Evolutionary conservation across 2,329 filamentous ascomycete genomes (phyloP).

Genomic region (Lachnellula cervina): DNA sequence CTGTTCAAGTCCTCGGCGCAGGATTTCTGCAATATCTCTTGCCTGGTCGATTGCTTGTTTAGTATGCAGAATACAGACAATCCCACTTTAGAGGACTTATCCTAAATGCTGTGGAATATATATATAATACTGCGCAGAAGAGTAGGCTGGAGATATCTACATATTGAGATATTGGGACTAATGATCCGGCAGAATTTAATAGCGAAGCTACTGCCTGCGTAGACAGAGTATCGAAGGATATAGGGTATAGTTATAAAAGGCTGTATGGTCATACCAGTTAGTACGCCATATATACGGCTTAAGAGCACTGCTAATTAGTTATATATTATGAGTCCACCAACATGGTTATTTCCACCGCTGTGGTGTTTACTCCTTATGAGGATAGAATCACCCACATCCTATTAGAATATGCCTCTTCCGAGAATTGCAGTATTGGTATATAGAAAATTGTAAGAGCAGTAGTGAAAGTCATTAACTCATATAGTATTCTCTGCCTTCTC

Average conservation of each 20-base stretch:
- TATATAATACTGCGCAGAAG: conserved; percentile 51
- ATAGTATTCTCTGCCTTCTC: too few relatives aligned
- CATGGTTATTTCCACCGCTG: conserved; percentile 53
- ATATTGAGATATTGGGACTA: too few relatives aligned
- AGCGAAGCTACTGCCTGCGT: conserved; percentile 44
- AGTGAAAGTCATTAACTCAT: too few relatives aligned
- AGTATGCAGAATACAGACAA: conserved; percentile 58
- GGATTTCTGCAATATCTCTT: conserved; percentile 67
- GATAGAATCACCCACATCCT: conserved; percentile 58
- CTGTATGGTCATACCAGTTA: conserved; percentile 33
- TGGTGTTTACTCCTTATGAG: conserved; percentile 59
- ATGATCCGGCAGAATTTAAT: conserved; percentile 33
- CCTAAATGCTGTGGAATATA: conserved; percentile 51
- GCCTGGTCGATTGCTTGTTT: conserved; percentile 58
- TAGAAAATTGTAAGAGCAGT: conserved; percentile 39
- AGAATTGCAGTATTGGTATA: conserved; percentile 51
- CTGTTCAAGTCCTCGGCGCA: conserved; percentile 60
- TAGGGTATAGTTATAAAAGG: conserved; percentile 2
- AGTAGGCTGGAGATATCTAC: conserved; percentile 45
- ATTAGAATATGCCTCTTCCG: conserved; percentile 52
- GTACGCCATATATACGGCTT: not conserved
- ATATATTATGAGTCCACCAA: conserved; percentile 46
- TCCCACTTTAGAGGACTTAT: conserved; percentile 48
- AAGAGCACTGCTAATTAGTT: not conserved
- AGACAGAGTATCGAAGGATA: conserved; percentile 52